phyloP scores from a whole-genome alignment of 192 early-diverging fungal species.

The Podila epicladia region DNA sequence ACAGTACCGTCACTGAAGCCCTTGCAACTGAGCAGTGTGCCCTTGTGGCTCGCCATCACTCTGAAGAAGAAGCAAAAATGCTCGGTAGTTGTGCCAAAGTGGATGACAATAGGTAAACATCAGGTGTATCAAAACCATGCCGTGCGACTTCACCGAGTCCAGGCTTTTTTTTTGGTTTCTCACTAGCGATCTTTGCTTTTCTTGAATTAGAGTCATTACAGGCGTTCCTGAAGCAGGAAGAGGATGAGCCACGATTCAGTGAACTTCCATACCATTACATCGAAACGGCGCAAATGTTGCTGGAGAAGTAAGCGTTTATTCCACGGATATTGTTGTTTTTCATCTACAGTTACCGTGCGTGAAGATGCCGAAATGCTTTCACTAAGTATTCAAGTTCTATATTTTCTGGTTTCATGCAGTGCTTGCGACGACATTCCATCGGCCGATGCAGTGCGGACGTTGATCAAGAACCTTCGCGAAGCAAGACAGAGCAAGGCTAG shows the following conservation, averaged over 20 bases:
- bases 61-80: constrained; percentile 87
- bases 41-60: constrained; percentile 88
- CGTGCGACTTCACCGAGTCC: neutral
- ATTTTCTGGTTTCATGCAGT: constrained; percentile 40
- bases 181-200: neutral
- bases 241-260: constrained; percentile 68
- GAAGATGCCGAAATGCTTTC: no score
- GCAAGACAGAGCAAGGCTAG: constrained; percentile 83
- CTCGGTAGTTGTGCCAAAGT: constrained; percentile 80
- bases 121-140: neutral
- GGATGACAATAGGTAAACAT: constrained; percentile 77
- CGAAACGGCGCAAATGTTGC: constrained; percentile 82
- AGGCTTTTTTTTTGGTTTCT: neutral
- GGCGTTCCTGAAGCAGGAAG: constrained; percentile 73
- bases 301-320: constrained; percentile 67
- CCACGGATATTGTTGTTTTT: neutral
- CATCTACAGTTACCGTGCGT: neutral
- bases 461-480: constrained; percentile 89
- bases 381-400: neutral
- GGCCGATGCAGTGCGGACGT: constrained; percentile 71
- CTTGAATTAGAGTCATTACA: constrained; percentile 66
- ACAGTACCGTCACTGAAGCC: constrained; percentile 83
- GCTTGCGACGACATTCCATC: constrained; percentile 87
- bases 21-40: constrained; percentile 77
- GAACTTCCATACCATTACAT: constrained; percentile 82